These are phyloP conservation scores for Metarhizium humberi DNA, from an alignment of 2,329 filamentous ascomycete species.

Conservation along the genomic window DNA sequence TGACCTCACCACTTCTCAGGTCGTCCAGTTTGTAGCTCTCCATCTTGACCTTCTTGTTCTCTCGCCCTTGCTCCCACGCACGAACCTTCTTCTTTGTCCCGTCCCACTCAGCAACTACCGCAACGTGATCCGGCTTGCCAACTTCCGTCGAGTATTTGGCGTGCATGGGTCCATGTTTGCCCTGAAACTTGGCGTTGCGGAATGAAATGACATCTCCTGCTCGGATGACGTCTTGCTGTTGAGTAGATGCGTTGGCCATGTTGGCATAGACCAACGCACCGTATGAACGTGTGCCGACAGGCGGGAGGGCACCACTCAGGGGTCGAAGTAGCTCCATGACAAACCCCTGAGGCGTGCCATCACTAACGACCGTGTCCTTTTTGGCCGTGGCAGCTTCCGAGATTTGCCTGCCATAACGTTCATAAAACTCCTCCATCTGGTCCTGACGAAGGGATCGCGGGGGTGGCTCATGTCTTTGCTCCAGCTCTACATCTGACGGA, in stretches of 20 bases:
- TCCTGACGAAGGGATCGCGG: slow-evolving; percentile 80
- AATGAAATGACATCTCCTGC: slow-evolving; percentile 88
- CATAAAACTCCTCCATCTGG: slow-evolving; percentile 80
- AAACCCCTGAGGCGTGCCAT: slow-evolving; percentile 71
- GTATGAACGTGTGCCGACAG: slow-evolving; percentile 82
- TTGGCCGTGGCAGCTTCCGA: slow-evolving; percentile 59
- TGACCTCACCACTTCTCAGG: slow-evolving; percentile 84
- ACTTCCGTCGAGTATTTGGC: slow-evolving; percentile 86
- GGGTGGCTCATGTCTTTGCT: slow-evolving; percentile 80
- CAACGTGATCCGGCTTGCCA: slow-evolving; percentile 82
- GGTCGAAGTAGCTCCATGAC: slow-evolving; percentile 71
- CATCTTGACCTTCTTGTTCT: slow-evolving; percentile 85
- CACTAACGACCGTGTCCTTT: slow-evolving; percentile 73
- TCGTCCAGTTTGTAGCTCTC: slow-evolving; percentile 95
- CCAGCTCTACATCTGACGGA: slow-evolving; percentile 60
- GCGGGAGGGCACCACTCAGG: slow-evolving; percentile 63
- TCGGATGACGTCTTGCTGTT: slow-evolving; percentile 86
- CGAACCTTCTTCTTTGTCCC: slow-evolving; percentile 96
- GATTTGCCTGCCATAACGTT: slow-evolving; percentile 71
- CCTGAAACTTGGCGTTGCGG: slow-evolving; percentile 88
- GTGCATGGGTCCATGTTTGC: slow-evolving; percentile 91
- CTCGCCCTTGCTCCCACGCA: slow-evolving; percentile 89
- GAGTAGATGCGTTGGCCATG: slow-evolving; percentile 84
- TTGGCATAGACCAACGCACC: slow-evolving; percentile 92
- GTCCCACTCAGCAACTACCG: slow-evolving; percentile 91